Evolutionary conservation across 305 asterid species (phyloP), one percentile per base, ranked within the genome.

Genomic region (Fraxinus latifolia): DNA sequence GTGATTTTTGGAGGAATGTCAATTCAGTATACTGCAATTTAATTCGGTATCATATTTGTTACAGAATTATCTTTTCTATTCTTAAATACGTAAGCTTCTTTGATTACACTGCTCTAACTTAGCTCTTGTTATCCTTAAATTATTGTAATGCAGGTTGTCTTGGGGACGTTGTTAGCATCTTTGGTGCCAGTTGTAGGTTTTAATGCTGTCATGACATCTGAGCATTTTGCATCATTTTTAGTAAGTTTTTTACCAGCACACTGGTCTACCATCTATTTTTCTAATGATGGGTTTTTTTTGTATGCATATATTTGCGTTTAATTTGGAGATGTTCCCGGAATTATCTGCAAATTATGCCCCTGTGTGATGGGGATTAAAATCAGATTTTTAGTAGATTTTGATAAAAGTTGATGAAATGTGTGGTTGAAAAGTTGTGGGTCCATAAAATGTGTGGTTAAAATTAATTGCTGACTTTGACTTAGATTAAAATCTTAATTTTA

Each of bases 171-270:
- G 82, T 88, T 95, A 84, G 98, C 98, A 1, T 85, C 99, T 77
- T 87, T 94, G 89, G 99, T 95, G 82, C 98, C 99, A 62, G 98
- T 95, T 84, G 99, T 95, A 80, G 99, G 99, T 36, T 95, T 94
- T 88, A 95, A 95, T 89, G 98, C 98, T 78, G 95, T 95, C 79
- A 86, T 95, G 98, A 93, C 99, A 77, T 95, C 99, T 4, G 98
- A 95, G 85, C 99, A 95, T 87, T 95, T 95, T 86, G 98, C 97
- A 34, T 95, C 98, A 15, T 95, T 95, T 90, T 82, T 95, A 83
- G 99, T 95, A 84, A 91, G 97, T 81, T 77, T 77, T 58, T 72
- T 36, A 55, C 70, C 17, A 44, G 39, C 21, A 68, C 12, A 19
- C 36, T 27, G 11, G 37, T 68, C 19, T 68, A 14, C 74, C 14